Evolutionary conservation across 768 basidiomycete species (phyloP).

Genomic region (Auriscalpium vulgare): DNA sequence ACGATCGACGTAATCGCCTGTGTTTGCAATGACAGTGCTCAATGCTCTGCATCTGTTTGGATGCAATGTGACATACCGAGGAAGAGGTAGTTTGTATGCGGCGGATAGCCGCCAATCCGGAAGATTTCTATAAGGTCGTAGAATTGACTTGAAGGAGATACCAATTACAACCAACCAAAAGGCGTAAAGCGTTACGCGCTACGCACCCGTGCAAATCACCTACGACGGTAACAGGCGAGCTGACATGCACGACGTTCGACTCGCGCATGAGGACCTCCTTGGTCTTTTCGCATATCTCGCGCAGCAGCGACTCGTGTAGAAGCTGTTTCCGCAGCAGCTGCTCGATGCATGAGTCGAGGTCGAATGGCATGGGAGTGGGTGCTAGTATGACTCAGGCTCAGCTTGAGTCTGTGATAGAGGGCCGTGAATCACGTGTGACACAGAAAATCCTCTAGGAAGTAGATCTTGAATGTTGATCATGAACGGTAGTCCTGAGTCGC

Average conservation of each 20-base stretch:
- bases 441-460: too few relatives aligned
- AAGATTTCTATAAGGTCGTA: constrained; percentile 99
- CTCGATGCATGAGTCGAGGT: constrained; percentile 93
- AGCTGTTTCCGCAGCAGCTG: constrained; percentile 88
- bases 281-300: constrained; percentile 99
- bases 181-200: constrained; percentile 1
- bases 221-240: constrained; percentile 94
- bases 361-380: constrained; percentile 51
- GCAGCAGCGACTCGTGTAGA: constrained; percentile 85
- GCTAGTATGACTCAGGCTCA: too few relatives aligned
- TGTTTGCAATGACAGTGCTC: neutral
- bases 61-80: constrained; percentile 52
- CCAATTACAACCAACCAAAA: too few relatives aligned
- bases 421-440: too few relatives aligned
- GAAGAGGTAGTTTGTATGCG: constrained; percentile 95
- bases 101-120: constrained; percentile 91
- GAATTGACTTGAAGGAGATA: constrained; percentile 68
- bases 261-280: constrained; percentile 99
- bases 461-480: too few relatives aligned
- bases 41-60: too few relatives aligned
- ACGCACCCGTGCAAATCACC: constrained; percentile 98
- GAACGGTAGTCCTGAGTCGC: too few relatives aligned
- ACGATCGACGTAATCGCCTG: constrained; percentile 72
- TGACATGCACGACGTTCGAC: constrained; percentile 96
- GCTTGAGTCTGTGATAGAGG: too few relatives aligned